Base-by-base conservation (phyloP, 345 rosid genomes). In the Aquilaria malaccensis region DNA sequence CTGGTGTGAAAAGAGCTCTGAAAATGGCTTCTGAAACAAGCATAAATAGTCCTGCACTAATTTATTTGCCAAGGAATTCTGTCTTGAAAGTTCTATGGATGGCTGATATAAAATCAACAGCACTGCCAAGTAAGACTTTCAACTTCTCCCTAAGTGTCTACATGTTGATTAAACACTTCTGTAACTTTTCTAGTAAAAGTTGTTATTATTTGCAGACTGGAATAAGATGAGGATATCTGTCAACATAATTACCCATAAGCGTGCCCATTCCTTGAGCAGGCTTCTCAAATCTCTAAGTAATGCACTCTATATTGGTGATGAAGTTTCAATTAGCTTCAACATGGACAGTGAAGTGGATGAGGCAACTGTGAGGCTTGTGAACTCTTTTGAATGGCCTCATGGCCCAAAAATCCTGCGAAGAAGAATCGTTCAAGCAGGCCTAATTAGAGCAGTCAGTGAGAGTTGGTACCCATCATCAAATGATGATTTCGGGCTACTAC, bases 371-470 rank as follows among this genome's bases (percentile, higher is more conserved):
- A 85, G 73, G 56, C 83, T 86, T 0, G 89, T 94, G 22, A 79
- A 55, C 71, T 73, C 95, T 45, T 94, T 88, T 55, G 69, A 85
- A 2, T 94, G 99, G 99, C 90, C 97, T 33, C 97, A 94, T 58
- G 99, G 99, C 9, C 78, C 89, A 13, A 94, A 90, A 61, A 88
- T 89, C 48, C 62, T 94, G 7, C 78, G 99, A 66, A 79, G 99
- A 76, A 83, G 99, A 73, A 94, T 94, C 84, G 79, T 94, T 76
- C 99, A 94, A 64, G 99, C 97, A 57, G 99, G 99, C n/a, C 80
- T 94, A n/a, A 94, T 94, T 53, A 79, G 99, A 59, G 99, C 99
- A 6, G 99, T 94, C 15, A 94, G 99, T 13, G 99, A 94, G 70
- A 94, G 99, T 61, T 94, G 99, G 99, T 94, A 90, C 68, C 99